These are phyloP conservation scores for Dactylis glomerata DNA, from an alignment of 176 grass and related monocot species.

Conservation along the genomic window DNA sequence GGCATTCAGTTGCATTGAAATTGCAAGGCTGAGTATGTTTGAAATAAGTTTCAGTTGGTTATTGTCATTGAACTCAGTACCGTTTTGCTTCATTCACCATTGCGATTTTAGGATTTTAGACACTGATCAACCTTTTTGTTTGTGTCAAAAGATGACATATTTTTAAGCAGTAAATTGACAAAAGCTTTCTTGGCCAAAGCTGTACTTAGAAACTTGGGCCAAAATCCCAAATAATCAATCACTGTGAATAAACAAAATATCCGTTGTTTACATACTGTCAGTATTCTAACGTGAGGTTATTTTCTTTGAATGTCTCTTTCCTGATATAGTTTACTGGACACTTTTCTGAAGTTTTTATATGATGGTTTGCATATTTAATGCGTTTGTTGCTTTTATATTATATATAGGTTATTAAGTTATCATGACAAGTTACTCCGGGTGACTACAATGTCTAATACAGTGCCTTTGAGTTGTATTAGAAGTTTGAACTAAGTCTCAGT, in stretches of 20 bases:
- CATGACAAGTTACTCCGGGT: neutral
- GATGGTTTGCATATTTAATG: neutral
- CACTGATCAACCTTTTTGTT: neutral
- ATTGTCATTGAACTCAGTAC: neutral
- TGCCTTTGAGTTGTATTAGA: neutral
- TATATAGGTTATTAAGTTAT: neutral
- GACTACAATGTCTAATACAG: neutral
- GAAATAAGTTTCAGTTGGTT: neutral
- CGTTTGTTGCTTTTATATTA: neutral
- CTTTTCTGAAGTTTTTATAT: neutral
- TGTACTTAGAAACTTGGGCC: neutral
- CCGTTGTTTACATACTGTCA: neutral
- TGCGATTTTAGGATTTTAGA: conserved; percentile 3
- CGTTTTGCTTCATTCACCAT: neutral
- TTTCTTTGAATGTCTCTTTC: neutral
- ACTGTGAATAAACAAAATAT: neutral
- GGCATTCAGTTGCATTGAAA: neutral
- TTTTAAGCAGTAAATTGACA: neutral
- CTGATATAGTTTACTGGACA: neutral
- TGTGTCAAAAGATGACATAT: neutral
- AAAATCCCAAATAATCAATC: neutral
- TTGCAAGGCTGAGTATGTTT: neutral
- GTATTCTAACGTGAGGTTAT: neutral
- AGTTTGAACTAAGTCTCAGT: neutral
- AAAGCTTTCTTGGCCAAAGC: neutral